Percentiles rank a stretch among this genome's conserved stretches.
Evolutionary conservation across 352 stramenopile genomes (phyloP).

Genomic region (Pythium aphanidermatum): DNA sequence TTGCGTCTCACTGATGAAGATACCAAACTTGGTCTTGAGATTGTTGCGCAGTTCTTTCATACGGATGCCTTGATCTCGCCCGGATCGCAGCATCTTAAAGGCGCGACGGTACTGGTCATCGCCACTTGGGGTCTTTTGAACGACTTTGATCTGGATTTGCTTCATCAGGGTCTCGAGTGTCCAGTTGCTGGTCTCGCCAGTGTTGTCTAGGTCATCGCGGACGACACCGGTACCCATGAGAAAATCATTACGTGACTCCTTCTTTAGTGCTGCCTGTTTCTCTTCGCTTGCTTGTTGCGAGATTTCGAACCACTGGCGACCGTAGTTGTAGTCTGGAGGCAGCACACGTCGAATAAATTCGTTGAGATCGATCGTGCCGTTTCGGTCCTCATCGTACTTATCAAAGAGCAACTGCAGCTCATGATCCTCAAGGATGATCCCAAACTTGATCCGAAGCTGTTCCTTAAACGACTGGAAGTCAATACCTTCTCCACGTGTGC

Average conservation of each 20-base stretch:
- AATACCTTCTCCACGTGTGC: conserved; percentile 65
- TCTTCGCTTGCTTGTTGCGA: conserved; percentile 68
- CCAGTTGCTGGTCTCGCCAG: conserved; percentile 45
- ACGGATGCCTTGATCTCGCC: conserved; percentile 56
- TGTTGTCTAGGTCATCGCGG: conserved; percentile 33
- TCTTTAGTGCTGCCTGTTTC: conserved; percentile 38
- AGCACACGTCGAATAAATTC: conserved; percentile 79
- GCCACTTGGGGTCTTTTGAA: conserved; percentile 68
- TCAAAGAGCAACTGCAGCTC: conserved; percentile 77
- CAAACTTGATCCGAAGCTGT: conserved; percentile 72
- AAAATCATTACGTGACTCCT: conserved; percentile 64
- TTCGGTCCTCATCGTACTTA: conserved; percentile 78
- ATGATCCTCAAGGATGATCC: conserved; percentile 65
- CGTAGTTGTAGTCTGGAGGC: conserved; percentile 71
- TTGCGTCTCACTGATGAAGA: conserved; percentile 68
- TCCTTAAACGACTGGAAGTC: conserved; percentile 71
- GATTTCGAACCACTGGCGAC: conserved; percentile 64
- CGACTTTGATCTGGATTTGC: conserved; percentile 73
- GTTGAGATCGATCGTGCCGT: conserved; percentile 76
- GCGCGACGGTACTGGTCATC: conserved; percentile 74
- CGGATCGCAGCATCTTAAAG: conserved; percentile 74
- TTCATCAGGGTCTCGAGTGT: conserved; percentile 57
- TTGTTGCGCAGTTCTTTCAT: conserved; percentile 72
- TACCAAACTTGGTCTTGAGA: conserved; percentile 72
- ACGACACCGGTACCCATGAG: conserved; percentile 28